These are phyloP conservation scores for Candida silvicultrix DNA, from an alignment of 805 yeast genomes.

Conservation along the genomic window DNA sequence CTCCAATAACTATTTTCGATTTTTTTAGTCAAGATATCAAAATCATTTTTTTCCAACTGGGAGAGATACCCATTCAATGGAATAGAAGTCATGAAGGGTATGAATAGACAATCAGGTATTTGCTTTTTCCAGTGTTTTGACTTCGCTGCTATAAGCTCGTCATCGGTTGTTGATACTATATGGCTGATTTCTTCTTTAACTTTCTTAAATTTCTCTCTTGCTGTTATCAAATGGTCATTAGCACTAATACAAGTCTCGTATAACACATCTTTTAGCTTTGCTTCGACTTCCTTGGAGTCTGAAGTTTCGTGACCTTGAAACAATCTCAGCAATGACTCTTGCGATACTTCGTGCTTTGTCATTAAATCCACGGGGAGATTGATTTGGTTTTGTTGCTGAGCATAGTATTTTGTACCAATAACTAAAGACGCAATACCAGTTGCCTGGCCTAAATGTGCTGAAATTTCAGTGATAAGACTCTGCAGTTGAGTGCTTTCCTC, in stretches of 20 bases:
- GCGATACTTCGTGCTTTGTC: conserved; percentile 48
- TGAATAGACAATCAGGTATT: conserved; percentile 56
- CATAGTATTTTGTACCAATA: conserved; percentile 53
- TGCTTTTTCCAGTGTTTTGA: conserved; percentile 35
- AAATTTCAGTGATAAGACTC: conserved; percentile 44
- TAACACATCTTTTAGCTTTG: conserved; percentile 47
- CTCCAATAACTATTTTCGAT: conserved; percentile 21
- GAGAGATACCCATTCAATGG: conserved; percentile 61
- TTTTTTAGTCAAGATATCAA: conserved; percentile 41
- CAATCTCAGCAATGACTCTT: conserved; percentile 54
- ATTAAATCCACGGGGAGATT: conserved; percentile 59
- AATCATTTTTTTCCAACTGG: conserved; percentile 54
- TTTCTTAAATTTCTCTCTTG: conserved; percentile 45
- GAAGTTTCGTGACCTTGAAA: conserved; percentile 20
- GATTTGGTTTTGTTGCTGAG: conserved; percentile 33
- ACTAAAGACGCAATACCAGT: conserved; percentile 62
- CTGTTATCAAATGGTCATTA: conserved; percentile 72
- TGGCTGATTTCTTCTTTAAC: conserved; percentile 31
- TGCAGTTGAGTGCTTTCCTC: conserved; percentile 40
- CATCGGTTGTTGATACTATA: conserved; percentile 23
- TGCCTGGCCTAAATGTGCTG: conserved; percentile 83
- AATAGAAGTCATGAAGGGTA: conserved; percentile 62
- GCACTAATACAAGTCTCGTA: conserved; percentile 70
- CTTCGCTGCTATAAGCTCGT: conserved; percentile 20
- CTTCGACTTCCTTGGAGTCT: conserved; percentile 21